A percentile compares a stretch with the other conserved stretches of the same genome.
These are phyloP conservation scores for Bidens hawaiensis DNA, from an alignment of 140 eudicot species.

Conservation along the genomic window DNA sequence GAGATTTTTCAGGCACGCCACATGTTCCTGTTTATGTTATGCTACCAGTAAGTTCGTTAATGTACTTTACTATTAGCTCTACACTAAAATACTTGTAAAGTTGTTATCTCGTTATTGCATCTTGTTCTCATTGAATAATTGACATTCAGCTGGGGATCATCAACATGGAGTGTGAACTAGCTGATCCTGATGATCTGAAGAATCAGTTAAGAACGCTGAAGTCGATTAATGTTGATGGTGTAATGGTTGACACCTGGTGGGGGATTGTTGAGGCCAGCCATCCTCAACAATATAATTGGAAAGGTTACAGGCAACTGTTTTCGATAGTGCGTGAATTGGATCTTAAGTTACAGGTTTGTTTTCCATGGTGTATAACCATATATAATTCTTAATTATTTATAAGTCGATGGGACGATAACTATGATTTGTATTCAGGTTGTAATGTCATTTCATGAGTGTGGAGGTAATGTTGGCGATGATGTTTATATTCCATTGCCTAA, in stretches of 20 bases:
- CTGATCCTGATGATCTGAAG: constrained; percentile 53
- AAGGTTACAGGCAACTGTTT: constrained; percentile 76
- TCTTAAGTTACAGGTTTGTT: constrained; percentile 78
- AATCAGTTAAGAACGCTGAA: constrained; percentile 60
- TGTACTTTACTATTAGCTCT: background rate
- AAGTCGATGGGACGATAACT: background rate
- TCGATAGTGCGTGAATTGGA: constrained; percentile 63
- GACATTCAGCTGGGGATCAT: constrained; percentile 64
- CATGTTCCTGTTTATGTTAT: constrained; percentile 74
- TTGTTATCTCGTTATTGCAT: background rate
- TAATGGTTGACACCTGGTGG: constrained; percentile 99
- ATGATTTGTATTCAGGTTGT: constrained; percentile 55
- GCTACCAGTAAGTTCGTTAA: constrained; percentile 61
- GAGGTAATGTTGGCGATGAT: constrained; percentile 91
- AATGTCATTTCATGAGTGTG: constrained; percentile 97
- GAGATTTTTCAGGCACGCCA: constrained; percentile 79
- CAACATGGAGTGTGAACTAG: constrained; percentile 75
- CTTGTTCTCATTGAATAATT: background rate
- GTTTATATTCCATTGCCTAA: constrained; percentile 83
- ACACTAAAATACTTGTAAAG: background rate
- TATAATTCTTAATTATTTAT: background rate
- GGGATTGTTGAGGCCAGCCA: constrained; percentile 81
- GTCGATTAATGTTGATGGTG: constrained; percentile 82
- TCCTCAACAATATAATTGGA: constrained; percentile 86
- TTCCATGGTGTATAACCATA: background rate